Percentiles rank a stretch among this genome's conserved stretches.
Evolutionary conservation across 164 flowering plant species (phyloP).

Genomic region (Tetrastigma voinierianum): DNA sequence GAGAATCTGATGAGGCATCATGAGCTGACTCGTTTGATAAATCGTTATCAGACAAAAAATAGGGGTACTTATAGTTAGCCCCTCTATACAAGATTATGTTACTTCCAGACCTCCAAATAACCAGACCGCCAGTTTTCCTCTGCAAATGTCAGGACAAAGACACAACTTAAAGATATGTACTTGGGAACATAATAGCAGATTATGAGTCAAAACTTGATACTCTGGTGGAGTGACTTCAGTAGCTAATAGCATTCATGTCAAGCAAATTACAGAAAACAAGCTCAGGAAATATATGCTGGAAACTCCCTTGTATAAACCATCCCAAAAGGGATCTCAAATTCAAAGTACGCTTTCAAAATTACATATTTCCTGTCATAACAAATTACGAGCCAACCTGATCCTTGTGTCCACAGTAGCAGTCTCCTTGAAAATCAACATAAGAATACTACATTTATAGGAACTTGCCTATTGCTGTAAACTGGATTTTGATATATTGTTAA

Average conservation of each 20-base stretch:
- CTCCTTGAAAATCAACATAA: neutral
- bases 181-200: neutral
- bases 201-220: neutral
- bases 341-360: neutral
- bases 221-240: neutral
- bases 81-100: conserved; percentile 84
- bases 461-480: no score
- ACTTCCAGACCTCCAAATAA: conserved; percentile 94
- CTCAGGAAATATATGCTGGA: neutral
- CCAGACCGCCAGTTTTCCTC: conserved; percentile 95
- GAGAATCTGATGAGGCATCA: conserved; percentile 15
- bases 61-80: conserved; percentile 76
- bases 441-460: no score
- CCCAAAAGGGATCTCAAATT: neutral
- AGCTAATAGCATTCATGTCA: neutral
- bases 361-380: neutral
- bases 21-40: conserved; percentile 20
- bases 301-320: neutral
- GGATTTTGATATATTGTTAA: no score
- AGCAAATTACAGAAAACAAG: neutral
- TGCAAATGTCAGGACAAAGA: conserved; percentile 29
- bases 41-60: conserved; percentile 43
- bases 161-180: conserved; percentile 1
- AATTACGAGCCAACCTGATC: no score
- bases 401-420: neutral